Evolutionary conservation across 352 stramenopile genomes (phyloP), one percentile per base, ranked within the genome.

Genomic region (Pythium utonaiense): DNA sequence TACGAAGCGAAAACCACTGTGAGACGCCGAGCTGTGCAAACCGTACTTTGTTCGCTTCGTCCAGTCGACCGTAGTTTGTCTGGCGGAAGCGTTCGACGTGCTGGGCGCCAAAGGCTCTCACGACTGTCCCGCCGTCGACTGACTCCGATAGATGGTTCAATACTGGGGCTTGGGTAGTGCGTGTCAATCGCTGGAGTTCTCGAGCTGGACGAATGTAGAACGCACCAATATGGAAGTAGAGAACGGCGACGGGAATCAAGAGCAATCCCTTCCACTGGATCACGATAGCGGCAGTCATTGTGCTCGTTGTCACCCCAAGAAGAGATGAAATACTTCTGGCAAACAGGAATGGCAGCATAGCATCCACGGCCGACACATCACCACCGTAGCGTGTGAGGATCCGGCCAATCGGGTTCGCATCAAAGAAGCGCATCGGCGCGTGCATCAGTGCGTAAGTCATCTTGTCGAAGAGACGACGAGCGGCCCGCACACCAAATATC

Each of bases 371-470:
- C 50, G 94, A 87, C 61, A 98, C 91, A 71, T 98, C 93, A 12
- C 86, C 90, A 28, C 73, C 75, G 77, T 96, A 98, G n/a, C 93
- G 75, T 31, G 93, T 97, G 17, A 98, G 73, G 38, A 97, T 93
- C 51, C 91, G 80, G 3, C 88, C 91, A n/a, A 90, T 53, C 1
- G 88, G 89, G 56, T 93, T 97, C 7, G 83, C 89, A 71, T 98
- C 93, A 66, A 98, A 98, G 69, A 98, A 98, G 28, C 78, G 62
- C 62, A 98, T 82, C 21, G 91, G 91, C n/a, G 94, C 93, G 22
- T 82, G 66, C 19, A 98, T 66, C 30, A 98, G 88, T 27, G 83
- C 80, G 7, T 76, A 67, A 21, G 89, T 89, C 40, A 98, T 74
- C 28, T 79, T 65, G 54, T 97, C 69, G 67, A 98, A 97, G 1